Evolutionary conservation across 2,329 filamentous ascomycete species (phyloP).

Genomic region (Byssoonygena ceratinophila): DNA sequence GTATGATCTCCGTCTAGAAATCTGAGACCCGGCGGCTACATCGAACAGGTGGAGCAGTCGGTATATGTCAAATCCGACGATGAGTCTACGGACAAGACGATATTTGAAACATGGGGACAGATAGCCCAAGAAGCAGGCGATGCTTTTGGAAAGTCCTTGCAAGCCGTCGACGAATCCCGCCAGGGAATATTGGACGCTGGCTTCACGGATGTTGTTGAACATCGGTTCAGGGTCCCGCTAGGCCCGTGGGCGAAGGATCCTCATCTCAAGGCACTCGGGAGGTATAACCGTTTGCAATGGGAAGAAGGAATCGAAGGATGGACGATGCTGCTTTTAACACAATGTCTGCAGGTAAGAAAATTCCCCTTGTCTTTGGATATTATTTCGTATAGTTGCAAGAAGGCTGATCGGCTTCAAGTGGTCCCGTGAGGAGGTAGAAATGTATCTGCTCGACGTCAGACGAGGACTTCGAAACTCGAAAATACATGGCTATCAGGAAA

Average conservation of each 20-base stretch:
- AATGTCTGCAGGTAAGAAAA: slow-evolving; percentile 7
- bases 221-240: slow-evolving; percentile 26
- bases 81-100: slow-evolving; percentile 17
- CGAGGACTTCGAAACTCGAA: slow-evolving; percentile 19
- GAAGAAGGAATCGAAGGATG: slow-evolving; percentile 17
- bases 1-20: slow-evolving; percentile 18
- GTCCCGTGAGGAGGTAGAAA: slow-evolving; percentile 21
- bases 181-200: slow-evolving; percentile 28
- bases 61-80: slow-evolving; percentile 21
- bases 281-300: slow-evolving; percentile 14
- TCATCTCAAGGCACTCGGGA: slow-evolving; percentile 14
- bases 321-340: slow-evolving; percentile 17
- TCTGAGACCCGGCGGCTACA: slow-evolving; percentile 26
- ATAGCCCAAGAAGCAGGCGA: slow-evolving; percentile 17
- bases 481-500: slow-evolving; percentile 18
- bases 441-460: slow-evolving; percentile 22
- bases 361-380: neutral
- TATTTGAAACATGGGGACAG: slow-evolving; percentile 18
- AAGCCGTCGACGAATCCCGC: slow-evolving; percentile 21
- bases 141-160: slow-evolving; percentile 22
- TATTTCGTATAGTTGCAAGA: neutral
- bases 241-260: slow-evolving; percentile 17
- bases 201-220: slow-evolving; percentile 38
- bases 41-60: slow-evolving; percentile 26
- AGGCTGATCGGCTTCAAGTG: slow-evolving; percentile 16